Conservation (phyloP, 139 green algal genomes). For the Chlamydomonas sp. region DNA sequence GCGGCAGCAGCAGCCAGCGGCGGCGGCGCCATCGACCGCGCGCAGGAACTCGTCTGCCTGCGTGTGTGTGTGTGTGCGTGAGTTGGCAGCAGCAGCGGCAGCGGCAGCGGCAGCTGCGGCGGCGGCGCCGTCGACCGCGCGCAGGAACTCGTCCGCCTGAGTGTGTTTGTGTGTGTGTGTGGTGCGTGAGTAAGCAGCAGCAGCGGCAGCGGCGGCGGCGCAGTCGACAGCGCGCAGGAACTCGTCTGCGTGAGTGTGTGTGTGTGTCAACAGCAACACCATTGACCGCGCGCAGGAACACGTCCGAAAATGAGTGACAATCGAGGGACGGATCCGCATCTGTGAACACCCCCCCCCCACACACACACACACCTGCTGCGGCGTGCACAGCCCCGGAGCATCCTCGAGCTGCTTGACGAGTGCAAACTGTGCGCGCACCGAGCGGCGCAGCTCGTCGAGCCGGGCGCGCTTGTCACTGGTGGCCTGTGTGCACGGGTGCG, state of each 20-base stretch:
- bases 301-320: too few species aligned
- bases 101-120: conserved; percentile 1
- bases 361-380: conserved; percentile 26
- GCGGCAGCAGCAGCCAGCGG: conserved; percentile 1
- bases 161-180: too few species aligned
- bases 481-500: conserved; percentile 17
- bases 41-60: conserved; percentile 53
- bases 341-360: too few species aligned
- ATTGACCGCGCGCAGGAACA: neutral
- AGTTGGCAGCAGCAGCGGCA: neutral
- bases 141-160: conserved; percentile 51
- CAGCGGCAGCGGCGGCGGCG: conserved; percentile 4
- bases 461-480: conserved; percentile 32
- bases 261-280: neutral
- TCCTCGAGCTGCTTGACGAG: conserved; percentile 39
- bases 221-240: conserved; percentile 47
- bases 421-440: conserved; percentile 40
- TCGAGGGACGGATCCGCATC: too few species aligned
- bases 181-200: neutral
- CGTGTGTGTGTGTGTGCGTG: too few species aligned
- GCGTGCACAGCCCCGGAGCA: conserved; percentile 26
- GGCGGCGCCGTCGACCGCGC: conserved; percentile 25
- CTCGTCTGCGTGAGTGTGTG: conserved; percentile 31
- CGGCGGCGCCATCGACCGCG: conserved; percentile 19
- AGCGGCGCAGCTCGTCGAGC: conserved; percentile 41